A percentile compares a stretch with the other conserved stretches of the same genome.
Evolutionary conservation across 805 yeast genomes (phyloP).

Genomic region (Wickerhamomyces rabaulensis): DNA sequence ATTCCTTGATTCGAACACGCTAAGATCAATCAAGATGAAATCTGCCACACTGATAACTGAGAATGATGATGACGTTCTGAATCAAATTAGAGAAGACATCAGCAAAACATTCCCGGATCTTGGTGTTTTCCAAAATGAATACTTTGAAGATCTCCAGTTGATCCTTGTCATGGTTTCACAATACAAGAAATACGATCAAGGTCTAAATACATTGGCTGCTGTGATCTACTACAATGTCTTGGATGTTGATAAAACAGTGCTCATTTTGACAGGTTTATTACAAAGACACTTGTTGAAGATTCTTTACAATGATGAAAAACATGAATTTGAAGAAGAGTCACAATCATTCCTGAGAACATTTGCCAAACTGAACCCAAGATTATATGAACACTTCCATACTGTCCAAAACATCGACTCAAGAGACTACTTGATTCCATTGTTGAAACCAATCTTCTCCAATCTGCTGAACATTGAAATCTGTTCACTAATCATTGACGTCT

Average conservation of each 20-base stretch:
- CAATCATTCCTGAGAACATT: constrained; percentile 45
- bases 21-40: constrained; percentile 3
- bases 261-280: constrained; percentile 34
- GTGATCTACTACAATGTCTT: constrained; percentile 34
- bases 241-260: constrained; percentile 32
- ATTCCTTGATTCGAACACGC: constrained; percentile 12
- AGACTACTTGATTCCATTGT: constrained; percentile 38
- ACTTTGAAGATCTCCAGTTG: constrained; percentile 28
- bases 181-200: constrained; percentile 28
- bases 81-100: constrained; percentile 20
- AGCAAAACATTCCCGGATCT: constrained; percentile 31
- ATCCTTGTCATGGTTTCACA: constrained; percentile 30
- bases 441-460: constrained; percentile 41
- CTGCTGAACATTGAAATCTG: constrained; percentile 42
- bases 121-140: constrained; percentile 30
- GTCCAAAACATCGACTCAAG: constrained; percentile 35
- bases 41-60: constrained; percentile 5
- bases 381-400: constrained; percentile 45
- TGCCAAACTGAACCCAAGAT: constrained; percentile 35
- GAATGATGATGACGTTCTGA: constrained; percentile 4
- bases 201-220: constrained; percentile 36
- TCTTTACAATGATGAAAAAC: constrained; percentile 26
- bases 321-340: constrained; percentile 31
- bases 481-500: constrained; percentile 50
- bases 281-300: constrained; percentile 29